Evolutionary conservation across 441 rosid genomes (phyloP), one percentile per base, ranked within the genome.

Genomic region (Gossypium schwendimanii): DNA sequence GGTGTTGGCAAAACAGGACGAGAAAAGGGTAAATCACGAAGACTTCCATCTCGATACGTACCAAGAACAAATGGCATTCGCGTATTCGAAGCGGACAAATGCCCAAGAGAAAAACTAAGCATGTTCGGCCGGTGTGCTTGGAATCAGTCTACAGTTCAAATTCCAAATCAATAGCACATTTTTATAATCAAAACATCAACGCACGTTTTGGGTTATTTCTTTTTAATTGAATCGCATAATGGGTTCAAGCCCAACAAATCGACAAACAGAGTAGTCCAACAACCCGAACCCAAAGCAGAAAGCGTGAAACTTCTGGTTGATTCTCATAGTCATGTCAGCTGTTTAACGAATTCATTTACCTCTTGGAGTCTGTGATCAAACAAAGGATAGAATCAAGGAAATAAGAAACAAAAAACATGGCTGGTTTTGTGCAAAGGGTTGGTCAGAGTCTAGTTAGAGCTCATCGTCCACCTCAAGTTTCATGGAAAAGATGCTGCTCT

Each of bases 1-100:
- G 36, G 4, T 10, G 24, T 15, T 45, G 52, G 58, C 41, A 36
- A 65, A 71, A 61, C 69, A 60, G 24, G 71, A 80, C 62, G 24
- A 62, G 52, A 20, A 33, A 45, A 70, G 6, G n/a, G 74, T 50
- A 24, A 18, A 68, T 68, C 71, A 44, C 69, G 12, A 17, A 49
- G 33, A 66, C 78, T 54, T 33, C 45, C 72, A 75, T 50, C 59
- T 61, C 82, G 84, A 82, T 82, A 49, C 41, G 67, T 77, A 63
- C 83, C 69, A 81, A 57, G 81, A 72, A 65, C 81, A 75, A 79
- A 78, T 78, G 81, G 79, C 82, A 61, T 76, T 47, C n/a, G 26
- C 71, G 9, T 47, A n/a, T 59, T 44, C 61, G 62, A 76, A 77
- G 55, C 45, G 47, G 82, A 77, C 86, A 79, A 81, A 77, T 45